A percentile compares a stretch with the other conserved stretches of the same genome.
phyloP scores from a whole-genome alignment of 305 asterid species.

The Coffea humblotiana region DNA sequence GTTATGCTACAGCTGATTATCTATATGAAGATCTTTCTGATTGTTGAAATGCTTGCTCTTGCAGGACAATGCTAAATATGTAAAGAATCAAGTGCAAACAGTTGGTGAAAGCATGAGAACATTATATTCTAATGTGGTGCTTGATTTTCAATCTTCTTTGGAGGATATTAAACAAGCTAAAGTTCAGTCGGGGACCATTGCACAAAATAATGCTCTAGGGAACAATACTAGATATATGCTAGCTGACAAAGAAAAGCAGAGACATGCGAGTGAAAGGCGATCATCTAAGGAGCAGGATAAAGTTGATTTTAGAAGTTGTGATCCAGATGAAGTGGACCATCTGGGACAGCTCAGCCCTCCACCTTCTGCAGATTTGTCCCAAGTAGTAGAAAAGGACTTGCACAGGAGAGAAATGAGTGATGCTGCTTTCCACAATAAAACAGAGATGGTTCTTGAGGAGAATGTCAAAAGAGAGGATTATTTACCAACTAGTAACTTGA shows the following conservation, averaged over 20 bases:
- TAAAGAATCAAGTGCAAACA: constrained; percentile 56
- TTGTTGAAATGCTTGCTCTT: constrained; percentile 18
- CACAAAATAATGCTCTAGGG: constrained; percentile 17
- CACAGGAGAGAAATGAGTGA: constrained; percentile 25
- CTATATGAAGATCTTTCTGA: constrained; percentile 1
- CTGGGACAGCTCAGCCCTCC: constrained; percentile 11
- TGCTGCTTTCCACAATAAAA: constrained; percentile 2
- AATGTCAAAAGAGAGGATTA: constrained; percentile 19
- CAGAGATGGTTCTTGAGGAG: constrained; percentile 19
- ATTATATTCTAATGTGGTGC: constrained; percentile 51
- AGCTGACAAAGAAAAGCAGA: constrained; percentile 17
- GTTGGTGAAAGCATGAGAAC: constrained; percentile 54
- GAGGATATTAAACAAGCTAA: constrained; percentile 22
- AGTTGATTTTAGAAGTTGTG: constrained; percentile 11
- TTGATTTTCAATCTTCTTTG: constrained; percentile 41
- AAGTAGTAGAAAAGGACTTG: constrained; percentile 23
- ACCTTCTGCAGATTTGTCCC: constrained; percentile 18
- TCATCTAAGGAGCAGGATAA: constrained; percentile 27
- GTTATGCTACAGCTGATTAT: background rate
- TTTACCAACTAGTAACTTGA: constrained; percentile 11
- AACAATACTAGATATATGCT: constrained; percentile 11
- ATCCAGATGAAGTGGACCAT: constrained; percentile 19
- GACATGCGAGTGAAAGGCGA: constrained; percentile 15
- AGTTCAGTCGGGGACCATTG: constrained; percentile 18
- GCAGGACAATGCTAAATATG: constrained; percentile 52